A percentile compares a stretch with the other conserved stretches of the same genome.
Conservation (phyloP, 2,329 filamentous ascomycete genomes). For the Botrytis medusae region DNA sequence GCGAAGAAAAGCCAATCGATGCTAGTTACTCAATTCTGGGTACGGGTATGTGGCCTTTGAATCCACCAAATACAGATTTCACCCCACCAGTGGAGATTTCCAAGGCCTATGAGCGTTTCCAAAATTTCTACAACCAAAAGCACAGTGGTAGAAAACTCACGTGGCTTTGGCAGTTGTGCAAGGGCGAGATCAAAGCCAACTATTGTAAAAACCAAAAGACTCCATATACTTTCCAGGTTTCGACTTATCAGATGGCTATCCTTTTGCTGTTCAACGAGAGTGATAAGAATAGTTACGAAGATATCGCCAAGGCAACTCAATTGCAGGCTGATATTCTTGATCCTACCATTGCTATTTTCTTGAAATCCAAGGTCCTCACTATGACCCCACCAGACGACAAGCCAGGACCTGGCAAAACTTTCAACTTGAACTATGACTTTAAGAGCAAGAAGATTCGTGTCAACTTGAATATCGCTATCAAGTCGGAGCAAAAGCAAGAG, state of each 20-base stretch:
- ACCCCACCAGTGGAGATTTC: conserved; percentile 81
- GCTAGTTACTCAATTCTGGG: conserved; percentile 90
- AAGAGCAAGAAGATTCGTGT: conserved; percentile 98
- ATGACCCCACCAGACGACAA: conserved; percentile 72
- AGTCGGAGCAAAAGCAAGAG: conserved; percentile 94
- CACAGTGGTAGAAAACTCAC: conserved; percentile 95
- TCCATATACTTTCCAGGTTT: conserved; percentile 95
- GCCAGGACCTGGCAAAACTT: conserved; percentile 73
- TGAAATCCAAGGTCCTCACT: conserved; percentile 88
- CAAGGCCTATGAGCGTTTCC: conserved; percentile 85
- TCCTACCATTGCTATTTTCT: conserved; percentile 77
- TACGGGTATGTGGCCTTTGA: conserved; percentile 96
- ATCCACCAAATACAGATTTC: conserved; percentile 83
- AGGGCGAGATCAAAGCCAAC: conserved; percentile 91
- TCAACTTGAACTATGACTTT: conserved; percentile 88
- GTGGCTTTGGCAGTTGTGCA: conserved; percentile 98
- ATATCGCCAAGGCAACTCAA: conserved; percentile 79
- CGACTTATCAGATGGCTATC: conserved; percentile 97
- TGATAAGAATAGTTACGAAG: conserved; percentile 81
- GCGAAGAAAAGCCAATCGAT: conserved; percentile 69
- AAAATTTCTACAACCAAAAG: conserved; percentile 91
- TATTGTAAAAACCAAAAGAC: conserved; percentile 89
- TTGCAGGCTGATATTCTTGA: conserved; percentile 82
- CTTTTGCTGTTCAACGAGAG: conserved; percentile 91
- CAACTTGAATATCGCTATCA: conserved; percentile 92